phyloP scores from a whole-genome alignment of 164 flowering plant genomes.

The Dillenia suffruticosa region DNA sequence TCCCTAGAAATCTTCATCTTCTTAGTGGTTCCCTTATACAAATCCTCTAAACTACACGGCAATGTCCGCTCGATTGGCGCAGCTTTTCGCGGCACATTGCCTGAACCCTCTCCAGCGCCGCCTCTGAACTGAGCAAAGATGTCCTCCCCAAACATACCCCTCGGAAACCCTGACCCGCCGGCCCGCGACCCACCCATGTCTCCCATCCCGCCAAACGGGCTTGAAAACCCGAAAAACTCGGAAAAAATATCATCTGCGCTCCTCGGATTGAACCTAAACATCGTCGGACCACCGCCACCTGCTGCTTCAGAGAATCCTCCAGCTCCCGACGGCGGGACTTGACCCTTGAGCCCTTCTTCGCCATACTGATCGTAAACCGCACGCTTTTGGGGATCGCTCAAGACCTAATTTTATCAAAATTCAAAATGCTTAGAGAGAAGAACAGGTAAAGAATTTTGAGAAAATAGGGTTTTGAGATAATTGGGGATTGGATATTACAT shows the following conservation, averaged over 20 bases:
- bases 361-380: constrained; percentile 89
- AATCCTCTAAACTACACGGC: constrained; percentile 83
- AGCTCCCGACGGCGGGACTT: constrained; percentile 62
- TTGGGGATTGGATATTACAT: constrained; percentile 30
- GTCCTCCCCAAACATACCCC: constrained; percentile 60
- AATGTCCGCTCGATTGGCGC: constrained; percentile 61
- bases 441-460: not conserved
- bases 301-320: constrained; percentile 36
- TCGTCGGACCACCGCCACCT: constrained; percentile 31
- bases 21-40: constrained; percentile 89
- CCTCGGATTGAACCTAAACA: constrained; percentile 71
- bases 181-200: constrained; percentile 50
- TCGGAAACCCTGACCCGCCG: constrained; percentile 36
- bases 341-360: constrained; percentile 84
- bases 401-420: constrained; percentile 37
- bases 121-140: constrained; percentile 45
- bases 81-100: constrained; percentile 38
- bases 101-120: constrained; percentile 44
- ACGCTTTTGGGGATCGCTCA: constrained; percentile 87
- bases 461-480: not conserved
- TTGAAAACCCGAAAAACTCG: constrained; percentile 74
- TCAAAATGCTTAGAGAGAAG: not conserved
- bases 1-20: constrained; percentile 97
- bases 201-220: constrained; percentile 70
- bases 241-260: constrained; percentile 85